Evolutionary conservation across 441 rosid genomes (phyloP), one percentile per base, ranked within the genome.

Genomic region (Melastoma candidum): DNA sequence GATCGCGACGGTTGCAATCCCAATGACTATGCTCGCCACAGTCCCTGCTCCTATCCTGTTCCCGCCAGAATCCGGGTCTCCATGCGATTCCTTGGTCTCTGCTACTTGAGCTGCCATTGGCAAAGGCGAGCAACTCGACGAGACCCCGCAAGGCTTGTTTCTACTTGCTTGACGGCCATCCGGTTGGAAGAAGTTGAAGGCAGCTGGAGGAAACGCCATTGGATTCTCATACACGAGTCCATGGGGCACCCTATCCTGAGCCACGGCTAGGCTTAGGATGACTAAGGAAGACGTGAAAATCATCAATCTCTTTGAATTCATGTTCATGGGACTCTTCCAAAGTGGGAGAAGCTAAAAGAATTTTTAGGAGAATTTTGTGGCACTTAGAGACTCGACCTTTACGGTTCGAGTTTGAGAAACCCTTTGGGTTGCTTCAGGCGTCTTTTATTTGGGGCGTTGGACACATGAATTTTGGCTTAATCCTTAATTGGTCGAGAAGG

Each of bases 201-300:
- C 92, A 24, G 93, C 76, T 3, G 97, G 96, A 3, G 96, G 73
- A 56, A 93, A 84, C 1, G 94, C 85, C 63, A 64, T 50, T 0
- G 97, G 99, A 11, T 46, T 79, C 72, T 84, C 90, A 44, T 80
- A 54, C 52, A 63, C 78, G 0, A 94, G 73, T 3, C 99, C 99
- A 57, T 93, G 99, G 51, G 97, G 97, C 57, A 95, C 95, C 71
- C 99, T 76, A 7, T 65, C 93, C 66, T 89, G 84, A 24, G 84
- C 89, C 54, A 39, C 56, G 32, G 77, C 69, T 0, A 68, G 43
- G 54, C 63, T 63, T 27, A 76, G 29, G 36, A 74, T 46, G 39
- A 71, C 26, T 3, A 56, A 13, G 66, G 60, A 48, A 54, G 72
- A 67, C 54, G 71, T 57, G 49, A 73, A 47, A 52, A 77, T 29